phyloP scores from a whole-genome alignment of 2,329 filamentous ascomycete species.

The Xylaria sp. region DNA sequence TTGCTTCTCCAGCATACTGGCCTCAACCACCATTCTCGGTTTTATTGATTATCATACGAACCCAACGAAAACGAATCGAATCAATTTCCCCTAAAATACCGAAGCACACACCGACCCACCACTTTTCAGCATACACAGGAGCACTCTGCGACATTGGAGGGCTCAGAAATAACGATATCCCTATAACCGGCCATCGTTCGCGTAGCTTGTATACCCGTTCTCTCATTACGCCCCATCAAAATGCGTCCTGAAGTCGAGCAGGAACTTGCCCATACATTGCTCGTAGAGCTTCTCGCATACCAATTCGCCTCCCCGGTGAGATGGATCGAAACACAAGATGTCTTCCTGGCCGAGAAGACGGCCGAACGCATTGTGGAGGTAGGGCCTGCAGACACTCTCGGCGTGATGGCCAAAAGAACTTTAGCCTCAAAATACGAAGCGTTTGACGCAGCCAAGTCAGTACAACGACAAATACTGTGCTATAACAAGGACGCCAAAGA shows the following conservation, averaged over 20 bases:
- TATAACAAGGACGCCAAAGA: conserved; percentile 99
- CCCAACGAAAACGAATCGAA: conserved; percentile 9
- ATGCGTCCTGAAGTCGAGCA: conserved; percentile 99
- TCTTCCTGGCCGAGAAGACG: conserved; percentile 94
- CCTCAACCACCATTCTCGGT: background rate
- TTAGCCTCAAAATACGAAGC: conserved; percentile 97
- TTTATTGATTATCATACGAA: background rate
- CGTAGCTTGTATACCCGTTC: background rate
- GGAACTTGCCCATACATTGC: conserved; percentile 96
- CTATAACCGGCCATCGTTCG: background rate
- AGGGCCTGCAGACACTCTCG: conserved; percentile 94
- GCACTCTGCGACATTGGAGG: background rate
- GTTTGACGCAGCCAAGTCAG: conserved; percentile 95
- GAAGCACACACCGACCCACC: background rate
- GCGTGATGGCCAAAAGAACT: conserved; percentile 96
- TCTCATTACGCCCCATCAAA: conserved; percentile 51
- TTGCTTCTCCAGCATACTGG: background rate
- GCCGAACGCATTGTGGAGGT: conserved; percentile 98
- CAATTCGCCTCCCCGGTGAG: conserved; percentile 98
- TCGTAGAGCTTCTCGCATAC: conserved; percentile 98
- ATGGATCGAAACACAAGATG: conserved; percentile 99
- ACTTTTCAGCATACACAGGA: background rate
- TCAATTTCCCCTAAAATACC: background rate
- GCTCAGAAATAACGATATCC: conserved; percentile 13
- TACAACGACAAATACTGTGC: conserved; percentile 96